Percentiles rank a stretch among this genome's conserved stretches.
phyloP scores from a whole-genome alignment of 805 yeast species.

The Kluyveromyces nonfermentans region DNA sequence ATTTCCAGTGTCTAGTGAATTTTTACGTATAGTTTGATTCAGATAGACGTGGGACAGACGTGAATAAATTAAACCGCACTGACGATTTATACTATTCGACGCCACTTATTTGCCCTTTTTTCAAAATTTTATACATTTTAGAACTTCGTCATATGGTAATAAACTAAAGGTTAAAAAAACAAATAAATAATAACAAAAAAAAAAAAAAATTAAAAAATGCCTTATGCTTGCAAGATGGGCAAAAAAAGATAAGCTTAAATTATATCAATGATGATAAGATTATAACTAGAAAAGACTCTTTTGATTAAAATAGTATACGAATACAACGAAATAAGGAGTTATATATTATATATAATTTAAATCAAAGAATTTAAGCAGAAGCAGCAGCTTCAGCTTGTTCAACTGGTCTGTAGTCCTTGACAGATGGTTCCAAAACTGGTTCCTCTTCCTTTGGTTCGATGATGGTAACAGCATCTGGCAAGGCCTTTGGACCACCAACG shows the following conservation, averaged over 20 bases:
- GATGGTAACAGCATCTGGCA: conserved; percentile 92
- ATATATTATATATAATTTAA: no score
- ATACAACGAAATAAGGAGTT: background rate
- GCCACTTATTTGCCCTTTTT: background rate
- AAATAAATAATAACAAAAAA: background rate
- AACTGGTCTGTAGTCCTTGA: conserved; percentile 57
- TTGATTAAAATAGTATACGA: background rate
- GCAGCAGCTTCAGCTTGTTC: conserved; percentile 21
- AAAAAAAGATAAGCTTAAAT: background rate
- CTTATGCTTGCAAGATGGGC: background rate
- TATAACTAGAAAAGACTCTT: background rate
- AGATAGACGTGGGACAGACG: no score
- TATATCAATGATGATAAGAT: no score
- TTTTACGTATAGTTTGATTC: background rate
- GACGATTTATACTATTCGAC: background rate
- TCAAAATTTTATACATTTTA: no score
- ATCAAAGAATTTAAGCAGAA: conserved; percentile 15
- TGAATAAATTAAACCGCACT: no score
- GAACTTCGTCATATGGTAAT: no score
- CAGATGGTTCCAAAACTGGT: conserved; percentile 68
- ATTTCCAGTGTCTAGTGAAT: no score
- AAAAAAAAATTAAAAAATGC: background rate
- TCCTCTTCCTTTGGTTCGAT: conserved; percentile 94
- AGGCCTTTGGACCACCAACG: conserved; percentile 78
- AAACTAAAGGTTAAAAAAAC: background rate